Evolutionary conservation across 2,329 filamentous ascomycete species (phyloP).

Genomic region (Chaetomiaceae sp.): DNA sequence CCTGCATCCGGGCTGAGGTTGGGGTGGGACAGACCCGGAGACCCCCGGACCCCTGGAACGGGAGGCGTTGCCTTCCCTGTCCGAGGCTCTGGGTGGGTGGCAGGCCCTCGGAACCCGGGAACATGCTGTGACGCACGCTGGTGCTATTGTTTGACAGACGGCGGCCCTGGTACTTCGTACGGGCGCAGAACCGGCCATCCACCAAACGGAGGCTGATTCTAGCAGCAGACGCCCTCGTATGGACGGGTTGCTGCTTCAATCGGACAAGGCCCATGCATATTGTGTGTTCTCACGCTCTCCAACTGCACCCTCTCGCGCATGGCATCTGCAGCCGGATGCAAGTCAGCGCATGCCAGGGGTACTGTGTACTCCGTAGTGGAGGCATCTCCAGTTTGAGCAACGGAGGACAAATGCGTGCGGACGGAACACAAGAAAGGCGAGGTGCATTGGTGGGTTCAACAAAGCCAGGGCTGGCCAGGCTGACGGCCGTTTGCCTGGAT

Average conservation of each 20-base stretch:
- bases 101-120: neutral
- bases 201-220: neutral
- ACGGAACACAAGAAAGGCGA: neutral
- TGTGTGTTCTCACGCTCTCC: neutral
- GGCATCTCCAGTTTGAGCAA: neutral
- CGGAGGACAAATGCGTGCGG: neutral
- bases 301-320: neutral
- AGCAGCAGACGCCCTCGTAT: neutral
- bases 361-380: neutral
- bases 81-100: neutral
- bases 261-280: neutral
- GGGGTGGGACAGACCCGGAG: slow-evolving; percentile 4
- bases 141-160: neutral
- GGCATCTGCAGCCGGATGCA: neutral
- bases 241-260: neutral
- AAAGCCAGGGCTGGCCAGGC: neutral
- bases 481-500: slow-evolving; percentile 12
- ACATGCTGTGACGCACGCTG: slow-evolving; percentile 1
- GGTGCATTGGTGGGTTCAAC: neutral
- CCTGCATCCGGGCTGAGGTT: neutral
- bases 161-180: neutral
- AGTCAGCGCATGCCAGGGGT: neutral
- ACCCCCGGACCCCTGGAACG: slow-evolving; percentile 5
- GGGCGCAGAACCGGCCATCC: neutral
- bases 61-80: slow-evolving; percentile 1